Base-by-base conservation (phyloP, 768 basidiomycete species). In the Cubamyces lactineus region DNA sequence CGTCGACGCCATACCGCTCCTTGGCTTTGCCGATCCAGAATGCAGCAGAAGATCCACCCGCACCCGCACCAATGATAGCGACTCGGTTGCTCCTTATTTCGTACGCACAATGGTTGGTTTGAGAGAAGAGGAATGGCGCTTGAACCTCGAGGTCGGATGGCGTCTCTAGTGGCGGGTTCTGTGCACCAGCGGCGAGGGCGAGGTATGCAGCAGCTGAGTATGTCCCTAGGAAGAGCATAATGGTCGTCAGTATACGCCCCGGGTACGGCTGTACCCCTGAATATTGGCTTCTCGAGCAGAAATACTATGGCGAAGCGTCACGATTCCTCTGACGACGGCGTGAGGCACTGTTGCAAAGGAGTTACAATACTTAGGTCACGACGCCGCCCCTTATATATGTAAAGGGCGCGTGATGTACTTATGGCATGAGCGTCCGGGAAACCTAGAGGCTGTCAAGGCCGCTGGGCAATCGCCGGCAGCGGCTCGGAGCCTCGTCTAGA, bases 11-110 rank as follows among this genome's bases (percentile, higher is more conserved):
- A 60, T 81, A 86, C 23, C 89, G 79, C 66, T 90, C 81, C 67
- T 88, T 87, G 26, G 89, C 91, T 71, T 89, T 89, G 19, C 84
- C 82, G 55, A 96, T 86, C 88, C 94, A 91, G 70, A 85, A 91
- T 2, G 86, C 93, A 17, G 94, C 91, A 24, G 92, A 89, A 17
- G 84, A 85, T 6, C 95, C 95, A 9, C 80, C 92, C 13, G 95
- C 94, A 26, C 95, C 95, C 0, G 95, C 94, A 17, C 95, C 95
- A 54, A 97, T 84, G 70, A 97, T 87, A 11, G 94, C 95, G 66
- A 97, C 81, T 47, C 87, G 77, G 47, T 86, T 83, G 11, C 9
- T 46, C 9, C n/a, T 21, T 15, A 4, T n/a, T 21, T 17, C 43
- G 9, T 7, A n/a, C n/a, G 19, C 45, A 21, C 21, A 46, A 9